Conservation (phyloP, 2,329 filamentous ascomycete species). For the Samsoniella hepiali region DNA sequence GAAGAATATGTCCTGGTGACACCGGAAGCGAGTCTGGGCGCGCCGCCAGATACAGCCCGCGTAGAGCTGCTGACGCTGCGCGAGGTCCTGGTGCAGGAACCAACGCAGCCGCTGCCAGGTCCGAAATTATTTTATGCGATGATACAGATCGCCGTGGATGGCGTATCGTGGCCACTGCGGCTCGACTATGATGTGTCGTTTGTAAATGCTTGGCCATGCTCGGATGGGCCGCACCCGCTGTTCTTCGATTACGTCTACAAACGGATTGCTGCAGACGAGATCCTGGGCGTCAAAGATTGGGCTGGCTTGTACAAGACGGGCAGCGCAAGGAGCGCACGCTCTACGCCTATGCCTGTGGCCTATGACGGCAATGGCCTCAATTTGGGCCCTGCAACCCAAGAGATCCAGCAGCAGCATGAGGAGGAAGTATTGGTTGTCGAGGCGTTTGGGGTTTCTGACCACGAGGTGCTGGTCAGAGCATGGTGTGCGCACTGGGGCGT, state of each 20-base stretch:
- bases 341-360: constrained; percentile 33
- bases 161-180: constrained; percentile 60
- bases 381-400: constrained; percentile 15
- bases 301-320: constrained; percentile 41
- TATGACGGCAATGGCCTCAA: constrained; percentile 23
- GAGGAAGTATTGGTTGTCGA: constrained; percentile 70
- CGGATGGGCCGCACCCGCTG: constrained; percentile 62
- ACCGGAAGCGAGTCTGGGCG: constrained; percentile 55
- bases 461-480: constrained; percentile 71
- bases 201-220: constrained; percentile 62
- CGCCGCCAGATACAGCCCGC: constrained; percentile 57
- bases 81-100: constrained; percentile 25
- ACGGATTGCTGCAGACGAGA: constrained; percentile 58
- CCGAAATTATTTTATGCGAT: constrained; percentile 57
- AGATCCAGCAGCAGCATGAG: constrained; percentile 46
- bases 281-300: constrained; percentile 66
- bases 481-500: constrained; percentile 77
- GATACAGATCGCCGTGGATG: constrained; percentile 62
- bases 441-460: constrained; percentile 69
- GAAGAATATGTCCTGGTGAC: constrained; percentile 62
- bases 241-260: constrained; percentile 69
- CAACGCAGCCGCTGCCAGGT: constrained; percentile 23
- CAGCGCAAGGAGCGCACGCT: constrained; percentile 31
- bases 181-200: constrained; percentile 65
- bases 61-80: constrained; percentile 65